Evolutionary conservation across 2,329 filamentous ascomycete species (phyloP), one percentile per base, ranked within the genome.

Genomic region (Aureobasidium subglaciale): DNA sequence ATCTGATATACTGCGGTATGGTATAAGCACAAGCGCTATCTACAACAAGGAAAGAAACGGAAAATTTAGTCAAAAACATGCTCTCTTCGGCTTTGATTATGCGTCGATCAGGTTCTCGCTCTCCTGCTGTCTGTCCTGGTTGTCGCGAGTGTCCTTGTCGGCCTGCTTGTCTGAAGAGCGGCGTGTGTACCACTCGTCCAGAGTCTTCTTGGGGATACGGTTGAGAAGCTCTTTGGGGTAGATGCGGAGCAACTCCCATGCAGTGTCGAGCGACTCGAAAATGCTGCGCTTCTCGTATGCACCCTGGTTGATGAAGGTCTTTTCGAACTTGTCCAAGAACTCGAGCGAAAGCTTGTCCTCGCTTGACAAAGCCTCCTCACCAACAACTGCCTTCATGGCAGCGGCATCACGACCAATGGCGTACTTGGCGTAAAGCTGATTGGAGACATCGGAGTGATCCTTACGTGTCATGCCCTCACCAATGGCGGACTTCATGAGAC

Each of bases 401-500:
- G 95, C 92, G 18, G 93, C 93, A 68, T 99, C 93, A 81, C 92
- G 91, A 70, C 93, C 93, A 70, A 99, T 97, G 73, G 93, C 93
- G 72, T 99, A 99, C 77, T 99, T 99, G 75, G 93, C 93, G 73
- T 99, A 99, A 62, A 99, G 83, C 80, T 99, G 93, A 80, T 99
- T 99, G 64, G 93, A 99, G 49, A 99, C 93, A 75, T 99, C 93
- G 64, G 90, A 89, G 75, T 99, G 93, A 68, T 99, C 95, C 74
- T 89, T 91, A 67, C 93, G 88, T 24, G 93, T 99, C 81, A 91
- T 92, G 62, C 90, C 90, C 76, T 97, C 91, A 66, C 93, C 93
- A 68, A 99, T 99, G 72, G 93, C 93, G 68, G 93, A 99, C 77
- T 99, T 99, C 93, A 99, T 99, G 70, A 99, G 87, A 83, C 93